These are phyloP conservation scores for Xylaria sp. DNA, from an alignment of 2,329 filamentous ascomycete genomes.

Conservation along the genomic window DNA sequence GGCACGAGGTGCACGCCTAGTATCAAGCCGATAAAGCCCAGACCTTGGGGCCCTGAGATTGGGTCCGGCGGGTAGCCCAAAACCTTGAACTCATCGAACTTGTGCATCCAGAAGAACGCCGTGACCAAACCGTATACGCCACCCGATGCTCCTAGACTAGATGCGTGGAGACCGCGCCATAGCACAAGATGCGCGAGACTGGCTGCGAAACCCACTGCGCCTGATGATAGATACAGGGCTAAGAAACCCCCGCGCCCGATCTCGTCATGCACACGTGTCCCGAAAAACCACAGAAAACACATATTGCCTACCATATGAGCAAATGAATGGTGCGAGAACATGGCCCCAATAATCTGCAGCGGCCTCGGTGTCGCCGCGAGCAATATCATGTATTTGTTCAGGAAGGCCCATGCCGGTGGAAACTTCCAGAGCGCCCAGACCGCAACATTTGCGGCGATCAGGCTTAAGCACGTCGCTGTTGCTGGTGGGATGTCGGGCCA, in stretches of 20 bases:
- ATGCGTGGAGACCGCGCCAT: conserved; percentile 50
- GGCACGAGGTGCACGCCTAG: conserved; percentile 57
- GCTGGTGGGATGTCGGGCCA: conserved; percentile 67
- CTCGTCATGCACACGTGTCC: conserved; percentile 71
- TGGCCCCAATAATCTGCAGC: conserved; percentile 64
- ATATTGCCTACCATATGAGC: conserved; percentile 70
- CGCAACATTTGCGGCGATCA: conserved; percentile 65
- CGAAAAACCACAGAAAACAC: conserved; percentile 68
- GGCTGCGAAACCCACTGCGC: conserved; percentile 62
- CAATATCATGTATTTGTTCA: conserved; percentile 73
- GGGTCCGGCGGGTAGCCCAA: conserved; percentile 62
- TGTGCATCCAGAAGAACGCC: conserved; percentile 66
- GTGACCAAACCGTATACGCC: conserved; percentile 65
- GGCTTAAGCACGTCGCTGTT: conserved; percentile 65
- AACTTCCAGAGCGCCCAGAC: conserved; percentile 66
- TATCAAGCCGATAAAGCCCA: conserved; percentile 58
- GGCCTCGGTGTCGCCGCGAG: conserved; percentile 69
- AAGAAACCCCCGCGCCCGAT: conserved; percentile 72
- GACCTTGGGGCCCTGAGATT: conserved; percentile 57
- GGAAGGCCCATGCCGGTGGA: conserved; percentile 66
- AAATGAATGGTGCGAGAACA: conserved; percentile 71
- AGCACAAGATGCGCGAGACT: conserved; percentile 59
- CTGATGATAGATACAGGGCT: conserved; percentile 67
- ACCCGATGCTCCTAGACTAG: conserved; percentile 71
- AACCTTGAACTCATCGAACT: conserved; percentile 61